Evolutionary conservation across 2,329 filamentous ascomycete genomes (phyloP).

Genomic region (Aspergillus brunneoviolaceus): DNA sequence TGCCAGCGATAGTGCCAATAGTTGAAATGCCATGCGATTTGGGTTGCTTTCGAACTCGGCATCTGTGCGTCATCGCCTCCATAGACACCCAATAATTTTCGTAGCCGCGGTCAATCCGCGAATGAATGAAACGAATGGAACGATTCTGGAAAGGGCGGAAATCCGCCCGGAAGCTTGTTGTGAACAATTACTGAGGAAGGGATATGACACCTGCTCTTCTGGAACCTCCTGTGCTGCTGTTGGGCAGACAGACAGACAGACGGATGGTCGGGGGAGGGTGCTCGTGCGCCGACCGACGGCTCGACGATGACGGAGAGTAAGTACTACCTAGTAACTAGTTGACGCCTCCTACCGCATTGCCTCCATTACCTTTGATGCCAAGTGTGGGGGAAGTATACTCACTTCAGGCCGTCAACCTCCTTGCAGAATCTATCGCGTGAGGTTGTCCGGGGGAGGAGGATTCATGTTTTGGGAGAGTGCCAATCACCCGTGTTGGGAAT

Average conservation of each 20-base stretch:
- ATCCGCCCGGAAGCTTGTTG: background rate
- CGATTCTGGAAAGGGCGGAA: background rate
- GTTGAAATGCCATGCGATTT: slow-evolving; percentile 15
- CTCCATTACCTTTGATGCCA: background rate
- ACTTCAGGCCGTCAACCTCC: background rate
- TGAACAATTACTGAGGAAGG: background rate
- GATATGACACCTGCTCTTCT: background rate
- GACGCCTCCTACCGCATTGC: background rate
- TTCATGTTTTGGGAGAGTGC: background rate
- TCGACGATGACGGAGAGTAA: background rate
- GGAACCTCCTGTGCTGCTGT: background rate
- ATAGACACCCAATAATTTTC: background rate
- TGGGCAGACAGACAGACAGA: background rate
- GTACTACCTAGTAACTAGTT: background rate
- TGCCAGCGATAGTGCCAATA: slow-evolving; percentile 6
- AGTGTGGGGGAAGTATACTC: background rate
- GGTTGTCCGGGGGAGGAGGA: background rate
- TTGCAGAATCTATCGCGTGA: background rate
- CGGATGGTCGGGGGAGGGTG: background rate
- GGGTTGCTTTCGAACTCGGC: slow-evolving; percentile 1
- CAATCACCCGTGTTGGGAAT: background rate
- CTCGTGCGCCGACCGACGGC: background rate
- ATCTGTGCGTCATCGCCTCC: slow-evolving; percentile 7
- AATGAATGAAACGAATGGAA: background rate
- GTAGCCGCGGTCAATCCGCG: no score